Base-by-base conservation (phyloP, 495 filamentous ascomycete species). In the Gamarada debralockiae region DNA sequence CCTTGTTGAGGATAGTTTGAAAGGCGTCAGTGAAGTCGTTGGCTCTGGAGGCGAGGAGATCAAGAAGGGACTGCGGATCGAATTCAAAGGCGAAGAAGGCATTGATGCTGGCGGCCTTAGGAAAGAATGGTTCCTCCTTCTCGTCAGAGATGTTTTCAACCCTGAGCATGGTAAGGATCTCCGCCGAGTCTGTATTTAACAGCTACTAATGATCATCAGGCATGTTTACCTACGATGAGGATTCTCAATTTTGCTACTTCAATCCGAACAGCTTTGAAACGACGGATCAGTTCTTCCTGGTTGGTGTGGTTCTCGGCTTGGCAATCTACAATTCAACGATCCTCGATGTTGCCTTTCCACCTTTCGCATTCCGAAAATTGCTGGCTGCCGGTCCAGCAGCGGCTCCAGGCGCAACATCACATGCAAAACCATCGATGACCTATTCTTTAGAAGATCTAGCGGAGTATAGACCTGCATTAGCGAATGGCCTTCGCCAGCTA, bases 251-350 rank as follows among this genome's bases (percentile, higher is more conserved):
- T 61, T 96, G 92, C 67, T 97, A 97, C 67, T 97, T 97, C 74
- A 97, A 96, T 63, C 88, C 92, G 1, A 79, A 85, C 61, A 89
- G 87, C 37, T 89, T 96, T 59, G 92, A 97, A 65, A 91, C 89
- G 0, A 92, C 92, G 7, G 90, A 96, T 62, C 92, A 96, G 57
- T 97, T 88, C 65, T 95, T 92, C 62, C 73, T 97, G 39, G 89
- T 97, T 41, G 92, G 92, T 21, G 89, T 90, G 33, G 70, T 96
- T 25, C 79, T 96, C 22, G 92, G 92, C 3, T 78, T 97, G 21
- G 92, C 92, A 17, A 96, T 97, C 59, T 96, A 97, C 73, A 96
- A 97, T 68, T 95, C 90, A 1, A 97, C 90, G 2, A 96, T 97
- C 59, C 76, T 97, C 5, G 92, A 97, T 62, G 79, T 97, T 41